Percentiles rank a stretch among this genome's conserved stretches.
Conservation (phyloP, 495 filamentous ascomycete genomes). For the Ramalina peruviana region DNA sequence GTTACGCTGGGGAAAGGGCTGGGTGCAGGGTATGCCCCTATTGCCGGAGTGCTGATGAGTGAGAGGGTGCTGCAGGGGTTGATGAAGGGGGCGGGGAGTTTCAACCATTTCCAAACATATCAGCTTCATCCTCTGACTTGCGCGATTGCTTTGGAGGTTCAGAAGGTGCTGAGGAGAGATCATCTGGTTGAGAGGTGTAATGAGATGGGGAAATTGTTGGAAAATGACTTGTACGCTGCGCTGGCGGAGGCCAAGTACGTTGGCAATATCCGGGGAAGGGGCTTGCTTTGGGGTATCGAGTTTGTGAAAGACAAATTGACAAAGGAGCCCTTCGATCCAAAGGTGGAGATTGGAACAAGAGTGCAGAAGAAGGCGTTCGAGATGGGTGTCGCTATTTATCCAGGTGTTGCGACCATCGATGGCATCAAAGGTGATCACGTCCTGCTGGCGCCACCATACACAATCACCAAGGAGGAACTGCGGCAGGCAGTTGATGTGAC, state of each 20-base stretch:
- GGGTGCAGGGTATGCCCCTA: constrained; percentile 49
- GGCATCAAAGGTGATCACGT: constrained; percentile 61
- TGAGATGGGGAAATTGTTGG: constrained; percentile 32
- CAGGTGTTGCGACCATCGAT: constrained; percentile 52
- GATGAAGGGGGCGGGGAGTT: constrained; percentile 38
- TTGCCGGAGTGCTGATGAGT: constrained; percentile 44
- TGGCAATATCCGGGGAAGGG: constrained; percentile 42
- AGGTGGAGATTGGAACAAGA: constrained; percentile 23
- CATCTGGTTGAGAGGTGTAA: constrained; percentile 34
- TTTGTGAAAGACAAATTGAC: constrained; percentile 42
- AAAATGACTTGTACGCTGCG: constrained; percentile 17
- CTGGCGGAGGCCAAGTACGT: constrained; percentile 31
- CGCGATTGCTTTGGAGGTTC: constrained; percentile 41
- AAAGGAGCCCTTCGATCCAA: constrained; percentile 38
- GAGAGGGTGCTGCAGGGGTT: constrained; percentile 40
- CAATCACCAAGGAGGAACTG: constrained; percentile 45
- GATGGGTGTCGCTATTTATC: constrained; percentile 50
- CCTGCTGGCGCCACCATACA: constrained; percentile 64
- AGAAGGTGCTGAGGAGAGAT: constrained; percentile 34
- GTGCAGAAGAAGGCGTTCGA: constrained; percentile 38
- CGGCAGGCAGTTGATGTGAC: constrained; percentile 17
- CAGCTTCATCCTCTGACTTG: constrained; percentile 45
- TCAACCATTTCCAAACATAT: constrained; percentile 46
- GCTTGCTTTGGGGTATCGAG: constrained; percentile 47
- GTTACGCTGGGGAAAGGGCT: constrained; percentile 57